Evolutionary conservation across 768 basidiomycete genomes (phyloP).

Genomic region (Panellus pusillus): DNA sequence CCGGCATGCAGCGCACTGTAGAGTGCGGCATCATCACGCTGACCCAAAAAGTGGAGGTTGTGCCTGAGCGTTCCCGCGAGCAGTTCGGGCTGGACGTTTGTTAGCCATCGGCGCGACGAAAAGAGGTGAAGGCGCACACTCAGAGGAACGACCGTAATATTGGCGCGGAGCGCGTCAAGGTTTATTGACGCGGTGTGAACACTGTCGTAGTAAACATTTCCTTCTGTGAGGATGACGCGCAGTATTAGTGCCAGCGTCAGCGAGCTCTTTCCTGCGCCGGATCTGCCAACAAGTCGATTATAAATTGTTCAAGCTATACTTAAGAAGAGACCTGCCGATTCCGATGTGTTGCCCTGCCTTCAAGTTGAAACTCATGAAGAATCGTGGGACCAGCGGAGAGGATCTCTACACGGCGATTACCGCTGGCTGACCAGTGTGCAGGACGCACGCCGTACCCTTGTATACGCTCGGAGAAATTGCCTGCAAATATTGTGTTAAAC

Average conservation of each 20-base stretch:
- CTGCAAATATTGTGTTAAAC: conserved; percentile 30
- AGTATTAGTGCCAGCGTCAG: conserved; percentile 55
- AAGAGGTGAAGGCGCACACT: conserved; percentile 29
- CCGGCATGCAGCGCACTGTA: conserved; percentile 37
- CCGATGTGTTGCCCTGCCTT: conserved; percentile 57
- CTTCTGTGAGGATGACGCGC: conserved; percentile 57
- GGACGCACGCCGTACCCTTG: conserved; percentile 57
- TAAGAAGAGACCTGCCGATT: conserved; percentile 31
- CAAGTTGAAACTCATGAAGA: conserved; percentile 53
- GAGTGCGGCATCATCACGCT: conserved; percentile 42
- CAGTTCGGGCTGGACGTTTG: conserved; percentile 30
- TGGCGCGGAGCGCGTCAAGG: conserved; percentile 53
- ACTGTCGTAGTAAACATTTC: conserved; percentile 57
- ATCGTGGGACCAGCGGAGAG: conserved; percentile 56
- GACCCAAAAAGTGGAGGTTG: conserved; percentile 46
- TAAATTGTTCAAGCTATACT: neutral
- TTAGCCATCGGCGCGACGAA: neutral
- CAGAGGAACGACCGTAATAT: conserved; percentile 62
- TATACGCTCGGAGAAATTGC: conserved; percentile 46
- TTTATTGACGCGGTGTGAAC: conserved; percentile 48
- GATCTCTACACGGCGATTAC: conserved; percentile 6
- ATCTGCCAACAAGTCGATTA: conserved; percentile 35
- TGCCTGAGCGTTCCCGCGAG: conserved; percentile 43
- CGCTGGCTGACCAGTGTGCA: conserved; percentile 45
- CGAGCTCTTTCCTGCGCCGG: conserved; percentile 56